Evolutionary conservation across 2,329 filamentous ascomycete genomes (phyloP).

Genomic region (Curvularia hawaiiensis): DNA sequence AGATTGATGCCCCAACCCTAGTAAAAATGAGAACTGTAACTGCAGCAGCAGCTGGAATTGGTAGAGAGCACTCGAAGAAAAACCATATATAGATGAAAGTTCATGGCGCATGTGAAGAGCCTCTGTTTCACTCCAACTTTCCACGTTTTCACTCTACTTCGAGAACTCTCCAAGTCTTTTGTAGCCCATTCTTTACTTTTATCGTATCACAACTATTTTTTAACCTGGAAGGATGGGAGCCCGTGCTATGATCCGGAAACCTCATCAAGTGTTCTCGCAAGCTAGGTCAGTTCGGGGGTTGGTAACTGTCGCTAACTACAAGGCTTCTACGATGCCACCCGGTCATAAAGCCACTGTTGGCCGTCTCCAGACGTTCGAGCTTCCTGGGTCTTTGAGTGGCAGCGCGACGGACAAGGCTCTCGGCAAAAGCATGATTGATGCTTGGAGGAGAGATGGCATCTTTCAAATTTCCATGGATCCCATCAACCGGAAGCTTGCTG

Average conservation of each 20-base stretch:
- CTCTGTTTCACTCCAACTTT: no score
- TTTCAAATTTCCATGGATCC: conserved; percentile 17
- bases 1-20: no score
- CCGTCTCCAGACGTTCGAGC: conserved; percentile 12
- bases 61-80: no score
- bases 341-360: conserved; percentile 10
- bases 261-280: not conserved
- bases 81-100: no score
- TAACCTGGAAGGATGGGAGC: not conserved
- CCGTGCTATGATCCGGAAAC: not conserved
- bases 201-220: no score
- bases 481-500: conserved; percentile 16
- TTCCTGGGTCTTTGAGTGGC: conserved; percentile 9
- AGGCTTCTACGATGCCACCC: conserved; percentile 9
- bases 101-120: no score
- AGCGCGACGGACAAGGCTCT: conserved; percentile 12
- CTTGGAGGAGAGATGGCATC: conserved; percentile 15
- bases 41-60: no score
- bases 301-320: conserved; percentile 2
- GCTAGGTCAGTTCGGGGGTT: not conserved
- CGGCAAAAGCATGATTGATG: conserved; percentile 16
- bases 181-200: no score
- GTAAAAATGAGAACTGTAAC: no score
- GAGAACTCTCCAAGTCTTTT: no score
- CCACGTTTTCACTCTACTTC: no score